phyloP scores from a whole-genome alignment of 257 asterid species.

The Rhazya stricta region DNA sequence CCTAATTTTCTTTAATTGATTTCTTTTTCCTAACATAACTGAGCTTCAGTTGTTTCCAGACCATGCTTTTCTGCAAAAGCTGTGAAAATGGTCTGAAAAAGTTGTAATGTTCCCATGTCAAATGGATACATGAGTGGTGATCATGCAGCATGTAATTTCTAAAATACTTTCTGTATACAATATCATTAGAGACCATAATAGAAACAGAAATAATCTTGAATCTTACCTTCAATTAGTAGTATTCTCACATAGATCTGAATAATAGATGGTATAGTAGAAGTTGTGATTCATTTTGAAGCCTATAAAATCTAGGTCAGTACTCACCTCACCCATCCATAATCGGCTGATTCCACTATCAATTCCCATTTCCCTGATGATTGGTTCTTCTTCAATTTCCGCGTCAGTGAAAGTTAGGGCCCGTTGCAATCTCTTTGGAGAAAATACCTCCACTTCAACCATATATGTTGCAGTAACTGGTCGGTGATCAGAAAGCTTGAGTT shows the following conservation, averaged over 20 bases:
- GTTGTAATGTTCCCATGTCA: background rate
- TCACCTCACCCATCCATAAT: constrained; percentile 45
- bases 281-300: background rate
- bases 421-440: constrained; percentile 74
- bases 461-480: constrained; percentile 82
- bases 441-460: constrained; percentile 80
- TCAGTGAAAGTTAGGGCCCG: constrained; percentile 82
- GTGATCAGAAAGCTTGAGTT: constrained; percentile 78
- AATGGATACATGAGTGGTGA: background rate
- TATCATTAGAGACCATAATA: background rate
- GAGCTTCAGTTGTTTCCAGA: background rate
- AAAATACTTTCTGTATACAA: background rate
- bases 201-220: background rate
- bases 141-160: background rate
- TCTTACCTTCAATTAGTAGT: background rate
- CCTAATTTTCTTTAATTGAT: background rate
- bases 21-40: background rate
- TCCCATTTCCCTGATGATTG: constrained; percentile 32
- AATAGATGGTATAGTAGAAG: background rate
- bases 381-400: constrained; percentile 79
- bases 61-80: background rate
- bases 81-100: background rate
- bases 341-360: constrained; percentile 24
- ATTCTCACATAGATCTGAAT: background rate
- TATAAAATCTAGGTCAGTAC: constrained; percentile 4